Evolutionary conservation across 768 basidiomycete genomes (phyloP), one percentile per base, ranked within the genome.

Genomic region (Lentinula lateritia): DNA sequence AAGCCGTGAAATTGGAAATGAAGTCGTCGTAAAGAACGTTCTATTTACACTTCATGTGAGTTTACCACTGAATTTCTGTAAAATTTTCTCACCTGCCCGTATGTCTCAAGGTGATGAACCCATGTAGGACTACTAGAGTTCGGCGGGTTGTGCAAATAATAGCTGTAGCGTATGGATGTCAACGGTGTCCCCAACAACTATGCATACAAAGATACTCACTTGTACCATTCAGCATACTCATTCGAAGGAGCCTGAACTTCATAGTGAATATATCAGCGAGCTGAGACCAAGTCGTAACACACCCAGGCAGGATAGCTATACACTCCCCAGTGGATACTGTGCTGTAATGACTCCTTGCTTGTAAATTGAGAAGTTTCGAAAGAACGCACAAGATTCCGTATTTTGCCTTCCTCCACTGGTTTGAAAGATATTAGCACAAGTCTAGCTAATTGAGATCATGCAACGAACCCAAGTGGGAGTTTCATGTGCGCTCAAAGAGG

Each of bases 11-110:
- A 55, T 78, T 72, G 2, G 76, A 69, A 46, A 87, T 83, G 64
- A 87, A 86, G 64, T 85, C 81, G 64, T 87, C 85, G 62, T 87
- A 83, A 5, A 78, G 63, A 3, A 83, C 70, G 34, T 79, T 63
- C 81, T 84, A 45, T 1, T 34, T 42, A 7, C 8, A 16, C 6
- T 20, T 45, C 5, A 10, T 8, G n/a, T 28, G 23, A 41, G 18
- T 16, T 32, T 9, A 20, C 12, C 6, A 2, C 16, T 34, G 15
- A 52, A 13, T n/a, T 45, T 28, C 6, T 9, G 13, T 6, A 18
- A 12, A 34, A 1, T 1, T 20, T 50, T 8, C 52, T 42, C 61
- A 70, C 77, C 67, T 67, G 73, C 16, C 84, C 85, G 55, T 78
- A 85, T 0, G 73, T 79, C 15, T 80, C 68, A 15, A 78, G 66